Evolutionary conservation across 306 rosid genomes (phyloP), one percentile per base, ranked within the genome.

Genomic region (Rosa multiflora): DNA sequence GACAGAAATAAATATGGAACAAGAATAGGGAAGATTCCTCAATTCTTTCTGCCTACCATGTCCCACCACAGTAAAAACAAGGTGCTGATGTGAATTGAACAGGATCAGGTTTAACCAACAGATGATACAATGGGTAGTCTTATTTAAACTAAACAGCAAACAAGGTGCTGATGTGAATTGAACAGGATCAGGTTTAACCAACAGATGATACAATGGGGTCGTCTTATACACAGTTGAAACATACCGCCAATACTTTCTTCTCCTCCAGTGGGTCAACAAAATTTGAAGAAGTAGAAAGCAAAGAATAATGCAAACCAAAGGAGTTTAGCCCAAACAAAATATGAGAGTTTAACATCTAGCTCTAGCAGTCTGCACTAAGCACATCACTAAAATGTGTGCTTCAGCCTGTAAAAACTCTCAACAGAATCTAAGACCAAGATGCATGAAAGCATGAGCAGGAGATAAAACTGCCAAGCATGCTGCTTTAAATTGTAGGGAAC

Each of bases 1-100:
- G 47, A 75, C 32, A 23, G 17, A 48, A 23, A 64, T 40, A 56
- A 63, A 79, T 40, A 17, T 32, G 43, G 32, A 53, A 72, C 8
- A 20, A 2, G 5, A 80, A 68, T 70, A 64, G 77, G 80, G 79
- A 79, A 67, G 68, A 78, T 76, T 79, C 81, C 46, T 37, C 47
- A 66, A 29, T 53, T 84, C 44, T 42, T 74, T 51, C 10, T 21
- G 52, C 51, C 70, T 62, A 32, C 21, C 51, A 44, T 80, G 17
- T 11, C 78, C 44, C 4, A 2, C 61, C 67, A 5, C 5, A n/a
- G 55, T 87, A n/a, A n/a, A n/a, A n/a, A n/a, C n/a, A n/a, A n/a
- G n/a, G n/a, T n/a, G n/a, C n/a, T n/a, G n/a, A n/a, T n/a, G n/a
- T n/a, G n/a, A n/a, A n/a, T n/a, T n/a, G n/a, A n/a, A n/a, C n/a